Evolutionary conservation across 805 yeast species (phyloP), one percentile per base, ranked within the genome.

Genomic region (Candida endomychidarum): DNA sequence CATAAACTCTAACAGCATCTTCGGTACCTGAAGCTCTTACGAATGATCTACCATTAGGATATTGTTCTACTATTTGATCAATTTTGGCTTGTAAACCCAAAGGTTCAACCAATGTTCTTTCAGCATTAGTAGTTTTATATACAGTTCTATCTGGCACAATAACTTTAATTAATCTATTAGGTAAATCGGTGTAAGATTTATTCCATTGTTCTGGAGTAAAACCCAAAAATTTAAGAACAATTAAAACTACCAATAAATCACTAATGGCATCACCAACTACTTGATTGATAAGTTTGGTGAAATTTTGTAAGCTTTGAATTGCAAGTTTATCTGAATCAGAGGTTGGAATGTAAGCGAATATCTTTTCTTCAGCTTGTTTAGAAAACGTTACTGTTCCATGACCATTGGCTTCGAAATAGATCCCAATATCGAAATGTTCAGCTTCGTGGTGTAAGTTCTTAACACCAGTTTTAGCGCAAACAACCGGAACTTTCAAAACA

Each of bases 351-450:
- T 62, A 60, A 16, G 38, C 49, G 38, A 63, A 65, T 24, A 70
- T 62, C 8, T 53, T 53, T 2, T 53, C 52, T 42, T 78, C 69
- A 5, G 68, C 67, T 12, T 65, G 61, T 0, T 78, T 72, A 4
- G 86, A 79, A 58, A 93, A 93, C 15, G 88, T 70, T 5, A 91
- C 95, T 0, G 99, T 93, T 10, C 99, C 99, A 58, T 93, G 99
- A n/a, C 99, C 99, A 58, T 93, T 93, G 39, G 99, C 99, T 67
- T 93, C 99, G 53, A 93, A 93, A 64, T 93, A 93, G 11, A 93
- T 81, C 18, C 99, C 99, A 46, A 91, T 75, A 54, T 89, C 98
- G 56, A 77, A 93, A 30, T 79, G 74, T 44, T 75, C 78, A 1
- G 95, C 93, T 37, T 89, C 95, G 56, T 91, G 97, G 59, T 93